Conservation (phyloP, 805 yeast species). For the Pichia eremophila region DNA sequence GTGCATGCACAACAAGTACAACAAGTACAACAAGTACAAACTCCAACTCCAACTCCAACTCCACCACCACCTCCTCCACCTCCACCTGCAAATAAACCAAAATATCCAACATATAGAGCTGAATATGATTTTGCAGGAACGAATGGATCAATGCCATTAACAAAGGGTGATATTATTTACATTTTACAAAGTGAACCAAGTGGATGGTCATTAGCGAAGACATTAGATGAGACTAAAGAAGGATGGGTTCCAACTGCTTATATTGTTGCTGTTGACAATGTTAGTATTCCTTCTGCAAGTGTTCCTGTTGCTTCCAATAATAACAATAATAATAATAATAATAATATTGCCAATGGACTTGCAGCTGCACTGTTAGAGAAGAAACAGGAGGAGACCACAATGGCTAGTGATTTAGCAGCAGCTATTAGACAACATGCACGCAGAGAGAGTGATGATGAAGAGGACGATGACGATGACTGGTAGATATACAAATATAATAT, state of each 20-base stretch:
- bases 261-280: conserved; percentile 30
- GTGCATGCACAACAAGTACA: conserved; percentile 8
- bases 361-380: conserved; percentile 63
- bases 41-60: conserved; percentile 6
- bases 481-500: conserved; percentile 6
- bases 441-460: conserved; percentile 65
- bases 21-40: conserved; percentile 17
- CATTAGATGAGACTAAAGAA: conserved; percentile 62
- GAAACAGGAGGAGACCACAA: conserved; percentile 46
- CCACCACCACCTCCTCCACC: conserved; percentile 60
- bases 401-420: conserved; percentile 84
- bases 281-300: no score
- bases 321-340: conserved; percentile 6
- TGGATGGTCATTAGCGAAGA: conserved; percentile 91
- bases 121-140: conserved; percentile 84
- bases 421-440: conserved; percentile 73
- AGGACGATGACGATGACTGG: conserved; percentile 51
- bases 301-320: conserved; percentile 29
- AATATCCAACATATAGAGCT: conserved; percentile 73
- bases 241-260: conserved; percentile 99
- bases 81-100: conserved; percentile 50
- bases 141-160: conserved; percentile 72
- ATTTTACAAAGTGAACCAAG: conserved; percentile 67
- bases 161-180: conserved; percentile 66
- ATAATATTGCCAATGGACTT: conserved; percentile 35